phyloP scores from a whole-genome alignment of 1,284 basidiomycete genomes.

The Microstroma glucosiphilum region DNA sequence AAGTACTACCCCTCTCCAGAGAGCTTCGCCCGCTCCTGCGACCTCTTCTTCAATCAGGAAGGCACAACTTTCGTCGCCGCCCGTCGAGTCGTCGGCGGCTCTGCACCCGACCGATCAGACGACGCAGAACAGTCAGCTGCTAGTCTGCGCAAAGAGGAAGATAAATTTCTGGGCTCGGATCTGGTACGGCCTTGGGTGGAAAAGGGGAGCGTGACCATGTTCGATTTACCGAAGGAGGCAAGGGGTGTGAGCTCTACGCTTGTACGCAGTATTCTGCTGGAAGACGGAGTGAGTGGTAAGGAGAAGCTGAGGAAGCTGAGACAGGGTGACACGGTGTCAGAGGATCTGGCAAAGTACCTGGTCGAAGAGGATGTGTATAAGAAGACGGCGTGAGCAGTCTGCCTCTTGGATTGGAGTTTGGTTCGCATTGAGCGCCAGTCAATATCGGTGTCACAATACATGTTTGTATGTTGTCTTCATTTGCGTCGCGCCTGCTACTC shows the following conservation, averaged over 20 bases:
- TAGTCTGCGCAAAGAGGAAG: neutral
- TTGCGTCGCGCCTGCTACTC: no score
- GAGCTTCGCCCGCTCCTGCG: slow-evolving; percentile 59
- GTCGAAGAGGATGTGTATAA: no score
- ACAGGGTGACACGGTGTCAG: no score
- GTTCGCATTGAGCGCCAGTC: no score
- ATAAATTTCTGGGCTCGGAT: neutral
- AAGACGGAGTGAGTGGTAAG: no score
- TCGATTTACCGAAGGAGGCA: neutral
- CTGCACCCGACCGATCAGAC: neutral
- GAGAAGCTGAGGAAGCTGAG: no score
- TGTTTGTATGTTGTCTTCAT: no score
- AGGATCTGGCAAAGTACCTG: no score
- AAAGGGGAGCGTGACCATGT: neutral
- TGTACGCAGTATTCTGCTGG: no score
- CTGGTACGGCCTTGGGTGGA: slow-evolving; percentile 1
- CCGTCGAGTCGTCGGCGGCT: slow-evolving; percentile 14
- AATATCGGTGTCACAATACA: no score
- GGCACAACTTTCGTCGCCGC: slow-evolving; percentile 60
- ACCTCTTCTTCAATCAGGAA: slow-evolving; percentile 60
- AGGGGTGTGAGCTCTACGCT: slow-evolving; percentile 1
- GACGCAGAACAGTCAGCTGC: neutral
- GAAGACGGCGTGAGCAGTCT: no score
- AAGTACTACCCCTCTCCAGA: slow-evolving; percentile 64
- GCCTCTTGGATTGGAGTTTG: no score